Evolutionary conservation across 2,329 filamentous ascomycete species (phyloP).

Genomic region (Fusarium sp.): DNA sequence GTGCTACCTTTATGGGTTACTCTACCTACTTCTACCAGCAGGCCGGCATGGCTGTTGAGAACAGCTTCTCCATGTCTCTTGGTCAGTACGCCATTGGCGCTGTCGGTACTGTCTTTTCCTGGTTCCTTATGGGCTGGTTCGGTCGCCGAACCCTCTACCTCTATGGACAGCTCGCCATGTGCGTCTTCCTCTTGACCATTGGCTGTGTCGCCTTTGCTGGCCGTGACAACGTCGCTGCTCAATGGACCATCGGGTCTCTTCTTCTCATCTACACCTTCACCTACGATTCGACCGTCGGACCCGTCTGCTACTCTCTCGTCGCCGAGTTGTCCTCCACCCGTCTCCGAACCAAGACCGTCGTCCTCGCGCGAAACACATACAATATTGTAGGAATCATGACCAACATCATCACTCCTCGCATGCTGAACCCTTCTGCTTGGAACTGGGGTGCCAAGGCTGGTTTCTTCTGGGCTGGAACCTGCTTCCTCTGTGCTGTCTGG

Average conservation of each 20-base stretch:
- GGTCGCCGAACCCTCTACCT: conserved; percentile 59
- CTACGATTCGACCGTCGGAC: conserved; percentile 52
- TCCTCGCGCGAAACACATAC: conserved; percentile 57
- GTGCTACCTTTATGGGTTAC: conserved; percentile 62
- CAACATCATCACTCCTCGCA: conserved; percentile 57
- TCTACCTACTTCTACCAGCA: conserved; percentile 63
- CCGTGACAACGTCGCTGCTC: conserved; percentile 56
- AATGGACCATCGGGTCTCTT: conserved; percentile 59
- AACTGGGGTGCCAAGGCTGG: conserved; percentile 59
- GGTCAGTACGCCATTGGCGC: conserved; percentile 56
- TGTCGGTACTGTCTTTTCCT: conserved; percentile 56
- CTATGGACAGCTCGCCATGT: conserved; percentile 59
- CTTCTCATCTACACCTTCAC: conserved; percentile 56
- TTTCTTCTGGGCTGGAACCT: conserved; percentile 57
- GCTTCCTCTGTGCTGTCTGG: conserved; percentile 58
- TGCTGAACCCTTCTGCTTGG: conserved; percentile 58
- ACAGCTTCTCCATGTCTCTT: conserved; percentile 53
- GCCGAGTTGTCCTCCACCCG: conserved; percentile 59
- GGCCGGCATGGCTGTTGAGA: conserved; percentile 51
- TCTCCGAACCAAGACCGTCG: conserved; percentile 57
- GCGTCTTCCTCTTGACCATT: conserved; percentile 52
- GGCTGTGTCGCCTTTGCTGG: conserved; percentile 64
- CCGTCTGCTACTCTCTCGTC: conserved; percentile 86
- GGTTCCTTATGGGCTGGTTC: conserved; percentile 54
- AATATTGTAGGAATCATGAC: conserved; percentile 59